phyloP scores from a whole-genome alignment of 2,329 filamentous ascomycete species.

The Emmonsiellopsis sp. region DNA sequence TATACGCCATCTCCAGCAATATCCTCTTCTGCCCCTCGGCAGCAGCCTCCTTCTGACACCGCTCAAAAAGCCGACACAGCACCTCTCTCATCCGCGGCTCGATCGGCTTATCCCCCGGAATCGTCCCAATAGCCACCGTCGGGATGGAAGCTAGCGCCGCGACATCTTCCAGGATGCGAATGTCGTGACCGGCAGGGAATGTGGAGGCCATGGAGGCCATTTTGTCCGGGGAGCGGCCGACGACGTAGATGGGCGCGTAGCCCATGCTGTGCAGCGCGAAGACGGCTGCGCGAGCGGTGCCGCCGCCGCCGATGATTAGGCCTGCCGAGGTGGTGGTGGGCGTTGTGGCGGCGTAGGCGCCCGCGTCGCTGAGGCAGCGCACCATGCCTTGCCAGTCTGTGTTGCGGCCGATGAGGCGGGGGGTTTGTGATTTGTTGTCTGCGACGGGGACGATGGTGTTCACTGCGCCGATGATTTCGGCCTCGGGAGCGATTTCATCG shows the following conservation, averaged over 20 bases:
- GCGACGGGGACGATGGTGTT: slow-evolving; percentile 74
- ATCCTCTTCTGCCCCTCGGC: slow-evolving; percentile 41
- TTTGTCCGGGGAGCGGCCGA: slow-evolving; percentile 66
- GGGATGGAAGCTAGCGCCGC: slow-evolving; percentile 48
- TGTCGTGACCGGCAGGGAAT: slow-evolving; percentile 66
- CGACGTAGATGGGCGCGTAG: slow-evolving; percentile 76
- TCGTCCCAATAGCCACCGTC: slow-evolving; percentile 74
- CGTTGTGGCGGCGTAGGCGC: slow-evolving; percentile 42
- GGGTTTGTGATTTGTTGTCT: slow-evolving; percentile 34
- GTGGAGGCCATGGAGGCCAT: slow-evolving; percentile 57
- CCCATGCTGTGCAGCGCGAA: slow-evolving; percentile 78
- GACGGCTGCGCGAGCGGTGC: slow-evolving; percentile 84
- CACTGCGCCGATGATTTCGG: slow-evolving; percentile 76
- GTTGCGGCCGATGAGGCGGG: slow-evolving; percentile 70
- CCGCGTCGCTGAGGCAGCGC: slow-evolving; percentile 62
- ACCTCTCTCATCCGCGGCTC: slow-evolving; percentile 61
- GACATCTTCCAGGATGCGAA: slow-evolving; percentile 52
- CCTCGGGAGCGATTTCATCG: slow-evolving; percentile 71
- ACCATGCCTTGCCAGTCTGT: slow-evolving; percentile 95
- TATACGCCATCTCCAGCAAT: slow-evolving; percentile 93
- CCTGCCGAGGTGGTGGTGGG: slow-evolving; percentile 42
- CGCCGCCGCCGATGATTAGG: slow-evolving; percentile 82
- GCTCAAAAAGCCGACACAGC: slow-evolving; percentile 43
- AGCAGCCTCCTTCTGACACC: slow-evolving; percentile 23
- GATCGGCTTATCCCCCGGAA: slow-evolving; percentile 79